phyloP scores from a whole-genome alignment of 2,329 filamentous ascomycete genomes.

The Geosmithia flava region DNA sequence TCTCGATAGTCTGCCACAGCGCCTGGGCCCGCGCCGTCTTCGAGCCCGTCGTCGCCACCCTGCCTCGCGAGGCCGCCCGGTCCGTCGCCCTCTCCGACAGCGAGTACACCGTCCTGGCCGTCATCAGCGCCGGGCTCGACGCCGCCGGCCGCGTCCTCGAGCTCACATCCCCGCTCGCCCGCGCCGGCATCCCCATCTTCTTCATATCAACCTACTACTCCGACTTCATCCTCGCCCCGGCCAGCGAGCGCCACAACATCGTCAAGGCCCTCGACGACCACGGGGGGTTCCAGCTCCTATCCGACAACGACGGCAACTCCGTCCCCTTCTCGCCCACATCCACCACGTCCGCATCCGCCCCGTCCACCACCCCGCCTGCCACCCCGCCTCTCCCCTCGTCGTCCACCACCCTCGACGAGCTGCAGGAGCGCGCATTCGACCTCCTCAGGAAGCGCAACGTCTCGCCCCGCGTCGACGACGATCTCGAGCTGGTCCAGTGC shows the following conservation, averaged over 20 bases:
- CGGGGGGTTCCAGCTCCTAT: conserved; percentile 62
- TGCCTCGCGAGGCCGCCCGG: conserved; percentile 40
- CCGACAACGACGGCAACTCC: conserved; percentile 57
- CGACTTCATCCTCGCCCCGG: conserved; percentile 88
- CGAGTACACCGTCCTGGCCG: conserved; percentile 77
- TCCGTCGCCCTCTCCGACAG: conserved; percentile 67
- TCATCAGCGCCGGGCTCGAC: conserved; percentile 81
- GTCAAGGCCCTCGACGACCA: conserved; percentile 63
- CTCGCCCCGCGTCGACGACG: conserved; percentile 54
- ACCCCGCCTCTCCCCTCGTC: conserved; percentile 59
- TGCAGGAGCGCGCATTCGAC: conserved; percentile 73
- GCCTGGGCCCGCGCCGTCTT: conserved; percentile 66
- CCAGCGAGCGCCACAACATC: conserved; percentile 60
- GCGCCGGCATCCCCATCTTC: conserved; percentile 92
- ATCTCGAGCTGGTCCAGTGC: conserved; percentile 68
- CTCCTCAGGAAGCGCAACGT: conserved; percentile 72
- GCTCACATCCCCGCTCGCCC: conserved; percentile 76
- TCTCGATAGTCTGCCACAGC: conserved; percentile 79
- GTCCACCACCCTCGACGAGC: conserved; percentile 63
- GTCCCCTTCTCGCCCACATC: conserved; percentile 26
- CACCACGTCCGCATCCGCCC: conserved; percentile 16
- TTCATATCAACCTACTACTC: conserved; percentile 98
- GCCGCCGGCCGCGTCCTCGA: conserved; percentile 87
- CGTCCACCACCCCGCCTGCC: conserved; percentile 29
- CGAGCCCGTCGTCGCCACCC: conserved; percentile 50